Evolutionary conservation across 2,329 filamentous ascomycete genomes (phyloP).

Genomic region (Chaetomium olivaceum): DNA sequence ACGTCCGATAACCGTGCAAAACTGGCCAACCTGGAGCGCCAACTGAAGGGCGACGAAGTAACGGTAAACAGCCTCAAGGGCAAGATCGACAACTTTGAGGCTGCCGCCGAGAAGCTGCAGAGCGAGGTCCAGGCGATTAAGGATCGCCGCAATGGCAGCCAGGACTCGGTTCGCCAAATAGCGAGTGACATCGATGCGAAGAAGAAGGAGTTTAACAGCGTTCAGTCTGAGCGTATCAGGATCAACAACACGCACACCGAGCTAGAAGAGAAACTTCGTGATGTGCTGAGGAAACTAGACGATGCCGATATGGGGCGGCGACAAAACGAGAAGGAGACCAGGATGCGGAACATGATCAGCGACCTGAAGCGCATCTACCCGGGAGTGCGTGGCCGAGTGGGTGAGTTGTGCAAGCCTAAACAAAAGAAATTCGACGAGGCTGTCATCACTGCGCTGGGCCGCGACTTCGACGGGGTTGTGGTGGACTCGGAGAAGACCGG

Average conservation of each 20-base stretch:
- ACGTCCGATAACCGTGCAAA: slow-evolving; percentile 79
- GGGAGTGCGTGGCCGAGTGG: slow-evolving; percentile 85
- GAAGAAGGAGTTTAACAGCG: slow-evolving; percentile 85
- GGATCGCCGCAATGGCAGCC: slow-evolving; percentile 65
- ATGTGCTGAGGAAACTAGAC: slow-evolving; percentile 75
- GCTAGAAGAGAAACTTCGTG: slow-evolving; percentile 86
- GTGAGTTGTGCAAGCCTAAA: slow-evolving; percentile 91
- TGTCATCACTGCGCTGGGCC: slow-evolving; percentile 86
- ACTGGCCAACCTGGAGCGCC: slow-evolving; percentile 81
- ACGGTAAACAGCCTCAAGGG: slow-evolving; percentile 86
- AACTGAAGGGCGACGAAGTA: slow-evolving; percentile 88
- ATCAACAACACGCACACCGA: slow-evolving; percentile 82
- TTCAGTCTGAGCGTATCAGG: slow-evolving; percentile 80
- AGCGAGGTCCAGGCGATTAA: slow-evolving; percentile 68
- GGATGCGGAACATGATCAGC: slow-evolving; percentile 79
- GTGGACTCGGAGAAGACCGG: slow-evolving; percentile 95
- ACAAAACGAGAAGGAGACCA: slow-evolving; percentile 78
- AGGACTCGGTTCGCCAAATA: slow-evolving; percentile 65
- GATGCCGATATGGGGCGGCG: slow-evolving; percentile 84
- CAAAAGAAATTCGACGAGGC: slow-evolving; percentile 96
- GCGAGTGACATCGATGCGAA: slow-evolving; percentile 78
- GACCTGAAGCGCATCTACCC: slow-evolving; percentile 88
- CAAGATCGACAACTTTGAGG: slow-evolving; percentile 78
- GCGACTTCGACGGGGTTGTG: slow-evolving; percentile 91
- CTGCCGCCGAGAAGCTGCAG: slow-evolving; percentile 71